phyloP scores from a whole-genome alignment of 768 basidiomycete genomes.

The Fistulinella prunicolor region DNA sequence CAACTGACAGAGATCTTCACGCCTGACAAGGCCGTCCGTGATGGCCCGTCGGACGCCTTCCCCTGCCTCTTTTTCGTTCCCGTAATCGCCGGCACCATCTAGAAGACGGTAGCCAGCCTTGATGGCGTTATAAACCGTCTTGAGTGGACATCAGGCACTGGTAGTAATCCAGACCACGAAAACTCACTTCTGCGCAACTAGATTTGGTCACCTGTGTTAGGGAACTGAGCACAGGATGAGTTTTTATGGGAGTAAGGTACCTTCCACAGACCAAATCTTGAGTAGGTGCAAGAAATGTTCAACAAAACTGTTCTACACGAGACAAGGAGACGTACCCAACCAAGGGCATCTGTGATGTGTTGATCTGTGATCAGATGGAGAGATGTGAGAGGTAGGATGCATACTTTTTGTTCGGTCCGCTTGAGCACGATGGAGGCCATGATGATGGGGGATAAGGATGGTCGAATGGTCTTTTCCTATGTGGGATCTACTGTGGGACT shows the following conservation, averaged over 20 bases:
- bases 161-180: background rate
- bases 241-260: conserved; percentile 28
- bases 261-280: conserved; percentile 75
- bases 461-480: conserved; percentile 10
- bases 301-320: background rate
- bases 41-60: conserved; percentile 78
- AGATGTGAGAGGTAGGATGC: conserved; percentile 1
- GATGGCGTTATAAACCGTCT: conserved; percentile 84
- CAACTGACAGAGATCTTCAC: conserved; percentile 79
- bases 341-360: conserved; percentile 55
- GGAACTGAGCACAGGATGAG: background rate
- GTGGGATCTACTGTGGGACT: background rate
- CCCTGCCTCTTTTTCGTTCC: conserved; percentile 85
- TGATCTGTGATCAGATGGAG: background rate
- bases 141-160: conserved; percentile 7
- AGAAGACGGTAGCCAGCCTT: conserved; percentile 85
- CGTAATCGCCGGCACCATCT: conserved; percentile 85
- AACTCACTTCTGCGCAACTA: conserved; percentile 56
- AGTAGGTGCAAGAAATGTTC: conserved; percentile 1
- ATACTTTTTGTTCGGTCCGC: conserved; percentile 58
- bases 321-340: conserved; percentile 47
- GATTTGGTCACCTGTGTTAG: conserved; percentile 50
- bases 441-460: conserved; percentile 12
- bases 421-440: conserved; percentile 54
- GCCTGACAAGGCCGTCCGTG: conserved; percentile 75